Percentiles rank a stretch among this genome's conserved stretches.
phyloP scores from a whole-genome alignment of 352 stramenopile species.

The Globisporangium viniferum region DNA sequence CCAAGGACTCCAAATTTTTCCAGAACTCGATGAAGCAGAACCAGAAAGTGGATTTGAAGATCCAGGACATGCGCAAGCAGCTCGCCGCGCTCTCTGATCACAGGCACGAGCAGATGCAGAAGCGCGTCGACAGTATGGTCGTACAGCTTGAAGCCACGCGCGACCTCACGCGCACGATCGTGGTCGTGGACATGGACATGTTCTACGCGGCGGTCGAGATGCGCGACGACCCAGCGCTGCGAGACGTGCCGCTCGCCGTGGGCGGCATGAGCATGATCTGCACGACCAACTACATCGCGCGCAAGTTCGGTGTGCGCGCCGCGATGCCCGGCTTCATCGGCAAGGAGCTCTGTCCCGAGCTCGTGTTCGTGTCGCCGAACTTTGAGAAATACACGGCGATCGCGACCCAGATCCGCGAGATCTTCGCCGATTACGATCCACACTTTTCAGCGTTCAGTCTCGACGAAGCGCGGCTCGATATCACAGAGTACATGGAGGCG shows the following conservation, averaged over 20 bases:
- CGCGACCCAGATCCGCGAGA: conserved; percentile 55
- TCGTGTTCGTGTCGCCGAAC: conserved; percentile 91
- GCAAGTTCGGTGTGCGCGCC: conserved; percentile 92
- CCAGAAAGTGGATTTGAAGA: conserved; percentile 81
- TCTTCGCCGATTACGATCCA: conserved; percentile 94
- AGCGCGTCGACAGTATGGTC: conserved; percentile 41
- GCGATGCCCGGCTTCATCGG: conserved; percentile 97
- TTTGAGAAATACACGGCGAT: conserved; percentile 91
- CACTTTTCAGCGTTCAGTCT: conserved; percentile 89
- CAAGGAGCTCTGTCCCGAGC: conserved; percentile 91
- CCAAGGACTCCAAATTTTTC: conserved; percentile 92
- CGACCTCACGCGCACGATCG: conserved; percentile 67
- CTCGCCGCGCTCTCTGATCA: conserved; percentile 50
- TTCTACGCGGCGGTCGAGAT: conserved; percentile 97
- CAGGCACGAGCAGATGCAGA: conserved; percentile 27
- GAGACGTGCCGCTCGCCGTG: conserved; percentile 89
- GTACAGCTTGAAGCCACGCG: conserved; percentile 53
- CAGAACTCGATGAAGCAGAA: conserved; percentile 90
- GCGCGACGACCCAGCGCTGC: conserved; percentile 86
- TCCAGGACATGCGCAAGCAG: conserved; percentile 67
- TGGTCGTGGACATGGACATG: conserved; percentile 97
- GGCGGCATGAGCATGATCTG: conserved; percentile 93
- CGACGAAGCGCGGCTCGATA: conserved; percentile 95
- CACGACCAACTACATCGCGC: conserved; percentile 95
- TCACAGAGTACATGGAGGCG: conserved; percentile 85